phyloP scores from a whole-genome alignment of 2,329 filamentous ascomycete genomes.

The Beauveria rudraprayagi region DNA sequence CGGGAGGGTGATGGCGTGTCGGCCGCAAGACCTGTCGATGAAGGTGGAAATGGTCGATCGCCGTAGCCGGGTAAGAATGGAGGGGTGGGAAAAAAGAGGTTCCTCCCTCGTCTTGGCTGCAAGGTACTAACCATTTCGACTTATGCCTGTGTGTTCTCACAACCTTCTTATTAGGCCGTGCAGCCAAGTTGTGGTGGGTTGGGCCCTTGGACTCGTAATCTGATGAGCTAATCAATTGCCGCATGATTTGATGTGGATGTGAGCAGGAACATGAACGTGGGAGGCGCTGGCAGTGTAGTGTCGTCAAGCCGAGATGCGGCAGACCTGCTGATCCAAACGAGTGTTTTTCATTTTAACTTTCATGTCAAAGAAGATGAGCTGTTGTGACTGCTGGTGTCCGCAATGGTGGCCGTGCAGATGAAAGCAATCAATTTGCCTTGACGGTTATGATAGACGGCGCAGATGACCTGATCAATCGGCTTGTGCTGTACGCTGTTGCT shows the following conservation, averaged over 20 bases:
- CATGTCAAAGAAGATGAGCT: neutral
- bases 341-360: neutral
- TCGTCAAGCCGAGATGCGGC: neutral
- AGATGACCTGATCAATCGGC: neutral
- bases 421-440: neutral
- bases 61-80: neutral
- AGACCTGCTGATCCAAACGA: neutral
- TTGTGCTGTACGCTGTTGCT: neutral
- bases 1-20: neutral
- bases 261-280: neutral
- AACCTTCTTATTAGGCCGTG: too few species aligned
- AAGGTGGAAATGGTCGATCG: slow-evolving; percentile 10
- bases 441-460: neutral
- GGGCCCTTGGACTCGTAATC: too few species aligned
- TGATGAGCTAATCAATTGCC: too few species aligned
- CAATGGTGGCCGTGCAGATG: neutral
- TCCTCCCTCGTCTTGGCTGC: neutral
- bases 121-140: neutral
- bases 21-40: neutral
- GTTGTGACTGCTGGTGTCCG: neutral
- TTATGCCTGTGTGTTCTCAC: neutral
- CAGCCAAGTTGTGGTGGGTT: too few species aligned
- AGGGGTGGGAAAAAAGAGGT: neutral
- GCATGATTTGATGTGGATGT: neutral
- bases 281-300: too few species aligned